Evolutionary conservation across 306 rosid genomes (phyloP).

Genomic region (Cicer chorassanicum): DNA sequence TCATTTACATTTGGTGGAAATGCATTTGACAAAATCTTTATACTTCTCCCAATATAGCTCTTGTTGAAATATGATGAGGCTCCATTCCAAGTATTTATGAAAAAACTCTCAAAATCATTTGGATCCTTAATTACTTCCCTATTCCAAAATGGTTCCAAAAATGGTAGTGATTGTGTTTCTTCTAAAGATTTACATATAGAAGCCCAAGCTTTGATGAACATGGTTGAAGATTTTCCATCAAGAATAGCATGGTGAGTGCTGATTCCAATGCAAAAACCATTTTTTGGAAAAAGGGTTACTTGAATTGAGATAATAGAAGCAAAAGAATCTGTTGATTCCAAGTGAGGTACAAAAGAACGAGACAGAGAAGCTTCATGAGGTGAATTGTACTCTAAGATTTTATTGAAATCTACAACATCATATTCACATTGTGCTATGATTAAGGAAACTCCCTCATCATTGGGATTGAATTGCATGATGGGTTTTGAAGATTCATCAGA

Average conservation of each 20-base stretch:
- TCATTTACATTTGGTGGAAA: neutral
- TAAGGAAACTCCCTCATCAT: conserved; percentile 50
- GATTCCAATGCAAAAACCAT: conserved; percentile 59
- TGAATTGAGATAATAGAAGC: conserved; percentile 56
- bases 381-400: conserved; percentile 19
- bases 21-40: conserved; percentile 36
- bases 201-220: conserved; percentile 68
- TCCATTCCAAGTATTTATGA: neutral
- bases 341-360: conserved; percentile 54
- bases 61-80: neutral
- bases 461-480: conserved; percentile 38
- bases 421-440: conserved; percentile 24
- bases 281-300: conserved; percentile 55
- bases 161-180: neutral
- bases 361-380: conserved; percentile 38
- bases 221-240: conserved; percentile 55
- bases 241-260: conserved; percentile 55
- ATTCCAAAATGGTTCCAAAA: conserved; percentile 51
- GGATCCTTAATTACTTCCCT: conserved; percentile 48
- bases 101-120: conserved; percentile 10
- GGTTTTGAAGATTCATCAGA: conserved; percentile 47
- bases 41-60: neutral
- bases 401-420: conserved; percentile 26
- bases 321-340: conserved; percentile 33
- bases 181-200: conserved; percentile 25